phyloP scores from a whole-genome alignment of 306 rosid genomes.

The Dryas alaskensis region DNA sequence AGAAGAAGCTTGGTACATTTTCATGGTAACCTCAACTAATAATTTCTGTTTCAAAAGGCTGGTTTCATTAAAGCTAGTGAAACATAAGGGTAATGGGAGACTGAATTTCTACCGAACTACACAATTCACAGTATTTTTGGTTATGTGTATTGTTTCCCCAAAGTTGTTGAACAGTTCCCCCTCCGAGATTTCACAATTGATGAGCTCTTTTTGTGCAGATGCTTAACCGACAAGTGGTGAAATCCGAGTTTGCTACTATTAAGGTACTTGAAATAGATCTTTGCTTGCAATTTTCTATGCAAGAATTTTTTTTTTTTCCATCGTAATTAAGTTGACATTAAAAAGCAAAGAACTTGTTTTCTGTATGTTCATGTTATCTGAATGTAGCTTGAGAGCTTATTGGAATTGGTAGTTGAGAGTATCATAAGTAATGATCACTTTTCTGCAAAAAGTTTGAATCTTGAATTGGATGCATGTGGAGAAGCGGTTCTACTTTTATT shows the following conservation, averaged over 20 bases:
- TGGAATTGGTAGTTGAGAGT: not conserved
- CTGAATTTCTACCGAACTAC: not conserved
- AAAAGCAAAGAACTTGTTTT: not conserved
- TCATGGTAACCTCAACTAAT: not conserved
- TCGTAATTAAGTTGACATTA: not conserved
- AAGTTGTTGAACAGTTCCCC: not conserved
- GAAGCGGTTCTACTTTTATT: not conserved
- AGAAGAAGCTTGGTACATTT: too few relatives aligned
- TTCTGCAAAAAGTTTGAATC: not conserved
- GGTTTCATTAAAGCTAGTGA: not conserved
- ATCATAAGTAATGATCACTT: not conserved
- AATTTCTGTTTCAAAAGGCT: not conserved
- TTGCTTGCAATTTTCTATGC: not conserved
- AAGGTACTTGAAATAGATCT: slow-evolving; percentile 48
- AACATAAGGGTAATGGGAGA: not conserved
- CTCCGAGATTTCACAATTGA: slow-evolving; percentile 19
- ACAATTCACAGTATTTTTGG: not conserved
- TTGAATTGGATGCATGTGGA: not conserved
- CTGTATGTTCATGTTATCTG: not conserved
- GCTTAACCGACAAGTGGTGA: slow-evolving; percentile 90
- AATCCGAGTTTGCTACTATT: slow-evolving; percentile 88
- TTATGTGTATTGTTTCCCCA: not conserved
- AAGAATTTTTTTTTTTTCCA: too few relatives aligned
- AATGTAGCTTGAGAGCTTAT: not conserved
- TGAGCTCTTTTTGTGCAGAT: slow-evolving; percentile 52